phyloP scores from a whole-genome alignment of 345 rosid genomes.

The sweet orange (Citrus sinensis) region DVS_A1.0 CM039163.1:9284501-9285000 shows the following conservation, averaged over 20 bases:
- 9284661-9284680: background rate
- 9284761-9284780: background rate
- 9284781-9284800: background rate
- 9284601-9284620: background rate
- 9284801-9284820: background rate
- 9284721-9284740: background rate
- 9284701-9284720: background rate
- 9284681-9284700: background rate
- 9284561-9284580: background rate
- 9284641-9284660: background rate
- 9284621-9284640: background rate
- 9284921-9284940: background rate
- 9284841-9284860: background rate
- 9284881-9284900: background rate
- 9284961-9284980: conserved; percentile 19
- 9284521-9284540: background rate
- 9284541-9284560: background rate
- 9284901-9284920: background rate
- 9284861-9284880: background rate
- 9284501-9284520: too few species aligned
- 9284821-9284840: background rate
- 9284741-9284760: background rate
- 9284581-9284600: background rate
- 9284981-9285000: conserved; percentile 1
- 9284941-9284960: too few species aligned